Evolutionary conservation across 164 flowering plant species (phyloP).

Genomic region (Nymphaea thermarum): DNA sequence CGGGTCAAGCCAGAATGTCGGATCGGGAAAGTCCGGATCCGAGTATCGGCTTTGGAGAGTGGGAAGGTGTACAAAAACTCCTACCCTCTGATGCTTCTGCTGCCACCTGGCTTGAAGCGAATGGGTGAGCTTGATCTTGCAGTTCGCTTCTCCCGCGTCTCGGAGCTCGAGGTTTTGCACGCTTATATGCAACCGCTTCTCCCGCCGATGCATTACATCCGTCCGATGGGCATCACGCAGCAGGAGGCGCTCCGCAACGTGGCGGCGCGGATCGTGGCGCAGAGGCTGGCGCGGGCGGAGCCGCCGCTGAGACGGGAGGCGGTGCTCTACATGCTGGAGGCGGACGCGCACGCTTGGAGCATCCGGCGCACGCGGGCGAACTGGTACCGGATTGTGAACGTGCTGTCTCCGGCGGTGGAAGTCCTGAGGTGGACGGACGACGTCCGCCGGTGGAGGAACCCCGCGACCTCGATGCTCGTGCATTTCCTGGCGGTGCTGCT

Average conservation of each 20-base stretch:
- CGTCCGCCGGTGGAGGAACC: conserved; percentile 72
- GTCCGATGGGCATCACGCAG: conserved; percentile 53
- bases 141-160: conserved; percentile 34
- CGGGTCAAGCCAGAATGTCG: conserved; percentile 39
- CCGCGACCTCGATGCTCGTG: conserved; percentile 57
- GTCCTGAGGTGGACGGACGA: conserved; percentile 57
- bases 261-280: conserved; percentile 41
- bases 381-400: conserved; percentile 53
- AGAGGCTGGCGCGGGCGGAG: conserved; percentile 57
- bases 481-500: conserved; percentile 67
- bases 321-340: conserved; percentile 64
- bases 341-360: conserved; percentile 54
- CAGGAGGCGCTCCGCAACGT: conserved; percentile 45
- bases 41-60: conserved; percentile 59
- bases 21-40: conserved; percentile 78
- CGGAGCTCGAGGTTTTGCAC: conserved; percentile 50
- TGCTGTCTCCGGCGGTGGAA: conserved; percentile 35
- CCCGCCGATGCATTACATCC: conserved; percentile 77
- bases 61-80: conserved; percentile 47
- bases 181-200: conserved; percentile 59
- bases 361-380: conserved; percentile 79
- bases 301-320: conserved; percentile 74
- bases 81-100: conserved; percentile 45
- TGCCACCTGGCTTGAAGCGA: conserved; percentile 39
- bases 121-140: conserved; percentile 84